phyloP scores from a whole-genome alignment of 75 land plant species.

The Azolla pinnata region DNA sequence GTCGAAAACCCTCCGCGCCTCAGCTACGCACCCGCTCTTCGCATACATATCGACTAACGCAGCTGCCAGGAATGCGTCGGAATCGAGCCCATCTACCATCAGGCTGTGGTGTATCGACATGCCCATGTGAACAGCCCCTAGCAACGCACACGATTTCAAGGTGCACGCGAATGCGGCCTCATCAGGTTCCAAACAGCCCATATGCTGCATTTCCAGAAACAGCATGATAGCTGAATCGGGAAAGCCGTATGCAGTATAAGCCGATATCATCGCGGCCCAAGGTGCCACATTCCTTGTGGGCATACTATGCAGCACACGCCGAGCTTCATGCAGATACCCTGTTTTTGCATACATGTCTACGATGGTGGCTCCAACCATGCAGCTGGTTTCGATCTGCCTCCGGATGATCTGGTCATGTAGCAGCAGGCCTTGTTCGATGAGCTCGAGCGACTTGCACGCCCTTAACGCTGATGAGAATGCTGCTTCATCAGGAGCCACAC shows the following conservation, averaged over 20 bases:
- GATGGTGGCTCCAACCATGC: slow-evolving; percentile 33
- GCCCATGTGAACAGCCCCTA: no score
- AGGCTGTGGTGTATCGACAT: neutral
- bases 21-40: neutral
- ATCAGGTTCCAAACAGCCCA: no score
- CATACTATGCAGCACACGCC: no score
- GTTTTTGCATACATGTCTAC: slow-evolving; percentile 50
- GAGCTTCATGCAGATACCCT: no score
- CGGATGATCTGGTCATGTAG: slow-evolving; percentile 30
- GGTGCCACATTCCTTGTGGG: no score
- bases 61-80: neutral
- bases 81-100: neutral
- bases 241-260: no score
- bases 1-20: neutral
- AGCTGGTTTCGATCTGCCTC: slow-evolving; percentile 24
- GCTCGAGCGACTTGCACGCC: slow-evolving; percentile 20
- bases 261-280: no score
- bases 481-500: slow-evolving; percentile 28
- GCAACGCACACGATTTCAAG: no score
- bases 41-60: neutral
- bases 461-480: slow-evolving; percentile 31
- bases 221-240: no score
- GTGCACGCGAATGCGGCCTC: no score
- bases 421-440: slow-evolving; percentile 23
- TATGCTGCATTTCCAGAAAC: no score